Evolutionary conservation across 139 green algal genomes (phyloP), one percentile per base, ranked within the genome.

Genomic region (Chlamydomonas schloesseri): DNA sequence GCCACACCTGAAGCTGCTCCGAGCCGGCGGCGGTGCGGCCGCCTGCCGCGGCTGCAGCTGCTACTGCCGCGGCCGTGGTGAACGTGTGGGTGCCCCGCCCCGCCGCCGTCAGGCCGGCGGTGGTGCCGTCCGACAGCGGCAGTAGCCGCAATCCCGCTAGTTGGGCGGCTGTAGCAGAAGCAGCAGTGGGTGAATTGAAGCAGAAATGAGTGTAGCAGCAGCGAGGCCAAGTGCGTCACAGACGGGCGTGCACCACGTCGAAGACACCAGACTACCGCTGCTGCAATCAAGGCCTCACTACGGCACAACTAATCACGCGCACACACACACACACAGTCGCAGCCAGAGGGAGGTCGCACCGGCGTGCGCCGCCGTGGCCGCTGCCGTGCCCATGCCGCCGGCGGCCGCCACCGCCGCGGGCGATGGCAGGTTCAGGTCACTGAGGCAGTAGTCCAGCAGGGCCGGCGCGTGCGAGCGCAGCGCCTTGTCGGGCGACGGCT

Each of bases 391-490:
- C 55, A 23, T 67, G 60, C 18, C 55, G 6, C 55, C 18, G 10
- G 9, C 73, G 26, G 75, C 68, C 47, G 58, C 82, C 34, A 13
- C 34, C 13, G 79, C 68, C 0, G 34, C 76, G 34, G 24, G 79
- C 68, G 8, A 24, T 60, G 8, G 17, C 60, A 86, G 42, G 47
- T 92, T 88, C 31, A 92, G 33, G 60, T 93, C 93, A 21, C 71
- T 57, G n/a, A 97, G 69, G 69, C 81, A 90, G 86, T 95, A 97
- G n/a, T 80, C 47, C 78, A 96, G 89, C 57, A 96, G 78, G 11
- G 47, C 29, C 15, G 85, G 36, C 2, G 86, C 74, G 47, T 90
- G 84, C 3, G 53, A 28, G 26, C 73, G 58, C 0, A 89, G 71
- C 2, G 83, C 46, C 3, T 33, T 11, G 33, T 76, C 79, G 31